phyloP scores from a whole-genome alignment of 2,329 filamentous ascomycete species.

The Periconia sp. region DNA sequence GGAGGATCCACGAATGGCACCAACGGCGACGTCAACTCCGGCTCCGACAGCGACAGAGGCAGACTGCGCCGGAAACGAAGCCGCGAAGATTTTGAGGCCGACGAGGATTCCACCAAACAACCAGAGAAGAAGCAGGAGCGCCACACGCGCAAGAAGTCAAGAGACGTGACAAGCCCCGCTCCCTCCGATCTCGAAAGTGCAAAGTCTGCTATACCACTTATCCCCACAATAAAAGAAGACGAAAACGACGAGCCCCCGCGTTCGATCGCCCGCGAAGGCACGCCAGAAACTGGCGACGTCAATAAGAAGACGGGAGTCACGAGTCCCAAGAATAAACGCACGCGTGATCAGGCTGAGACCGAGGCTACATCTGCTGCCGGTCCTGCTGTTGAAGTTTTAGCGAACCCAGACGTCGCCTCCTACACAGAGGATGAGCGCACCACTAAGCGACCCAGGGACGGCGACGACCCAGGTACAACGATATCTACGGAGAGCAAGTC shows the following conservation, averaged over 20 bases:
- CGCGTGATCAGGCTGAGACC: constrained; percentile 36
- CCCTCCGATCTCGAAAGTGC: constrained; percentile 32
- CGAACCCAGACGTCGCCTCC: constrained; percentile 14
- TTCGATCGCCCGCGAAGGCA: constrained; percentile 4
- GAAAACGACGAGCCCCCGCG: constrained; percentile 32
- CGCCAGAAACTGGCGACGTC: constrained; percentile 11
- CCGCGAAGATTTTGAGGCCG: constrained; percentile 48
- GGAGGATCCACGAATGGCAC: constrained; percentile 28
- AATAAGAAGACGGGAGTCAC: constrained; percentile 23
- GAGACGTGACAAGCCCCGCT: constrained; percentile 45
- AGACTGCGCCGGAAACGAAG: constrained; percentile 49
- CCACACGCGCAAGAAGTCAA: constrained; percentile 51
- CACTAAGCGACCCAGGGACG: constrained; percentile 40
- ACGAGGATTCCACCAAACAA: constrained; percentile 32
- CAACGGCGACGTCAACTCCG: constrained; percentile 30
- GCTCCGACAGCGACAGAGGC: constrained; percentile 41
- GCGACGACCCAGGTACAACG: constrained; percentile 23
- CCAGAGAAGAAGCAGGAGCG: constrained; percentile 39
- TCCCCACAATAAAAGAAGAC: constrained; percentile 31
- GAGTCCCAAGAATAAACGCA: constrained; percentile 55
- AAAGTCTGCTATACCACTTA: constrained; percentile 34
- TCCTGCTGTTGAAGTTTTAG: constrained; percentile 8
- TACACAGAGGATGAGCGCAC: constrained; percentile 33
- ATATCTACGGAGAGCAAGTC: constrained; percentile 20
- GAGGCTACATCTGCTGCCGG: constrained; percentile 7